Evolutionary conservation across 495 filamentous ascomycete species (phyloP).

Genomic region (Xylaria scruposa): DNA sequence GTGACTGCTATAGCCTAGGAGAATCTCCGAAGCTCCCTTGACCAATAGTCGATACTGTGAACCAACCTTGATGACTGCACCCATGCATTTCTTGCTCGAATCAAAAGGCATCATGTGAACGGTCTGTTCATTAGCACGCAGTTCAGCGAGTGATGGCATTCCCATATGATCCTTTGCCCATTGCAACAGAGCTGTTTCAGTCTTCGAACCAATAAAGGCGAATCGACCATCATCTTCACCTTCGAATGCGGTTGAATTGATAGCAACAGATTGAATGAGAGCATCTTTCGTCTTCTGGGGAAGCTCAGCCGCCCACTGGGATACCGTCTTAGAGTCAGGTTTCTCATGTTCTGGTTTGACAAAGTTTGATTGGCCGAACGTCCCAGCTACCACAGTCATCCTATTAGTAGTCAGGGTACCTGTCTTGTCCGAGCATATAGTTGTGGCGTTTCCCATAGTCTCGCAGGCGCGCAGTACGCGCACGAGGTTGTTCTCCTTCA

Average conservation of each 20-base stretch:
- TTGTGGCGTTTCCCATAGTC: constrained; percentile 88
- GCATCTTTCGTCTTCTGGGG: constrained; percentile 60
- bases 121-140: constrained; percentile 62
- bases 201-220: constrained; percentile 75
- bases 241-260: constrained; percentile 80
- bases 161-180: constrained; percentile 70
- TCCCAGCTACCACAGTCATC: constrained; percentile 75
- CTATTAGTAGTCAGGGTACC: constrained; percentile 80
- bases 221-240: constrained; percentile 66
- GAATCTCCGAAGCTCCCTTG: constrained; percentile 76
- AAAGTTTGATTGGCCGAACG: constrained; percentile 66
- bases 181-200: constrained; percentile 72
- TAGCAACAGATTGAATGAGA: constrained; percentile 68
- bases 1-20: constrained; percentile 64
- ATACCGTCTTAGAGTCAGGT: constrained; percentile 48
- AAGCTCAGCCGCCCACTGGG: constrained; percentile 65
- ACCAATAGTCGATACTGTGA: constrained; percentile 67
- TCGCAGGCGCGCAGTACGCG: constrained; percentile 79
- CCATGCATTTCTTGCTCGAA: constrained; percentile 76
- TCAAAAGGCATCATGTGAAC: constrained; percentile 73
- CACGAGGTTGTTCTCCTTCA: constrained; percentile 84
- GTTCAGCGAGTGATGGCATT: constrained; percentile 64
- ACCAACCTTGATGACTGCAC: constrained; percentile 62
- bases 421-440: constrained; percentile 86
- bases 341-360: constrained; percentile 52